Percentiles rank a stretch among this genome's conserved stretches.
These are phyloP conservation scores for Populus tomentosa DNA, from an alignment of 441 rosid species.

Conservation along the genomic window DNA sequence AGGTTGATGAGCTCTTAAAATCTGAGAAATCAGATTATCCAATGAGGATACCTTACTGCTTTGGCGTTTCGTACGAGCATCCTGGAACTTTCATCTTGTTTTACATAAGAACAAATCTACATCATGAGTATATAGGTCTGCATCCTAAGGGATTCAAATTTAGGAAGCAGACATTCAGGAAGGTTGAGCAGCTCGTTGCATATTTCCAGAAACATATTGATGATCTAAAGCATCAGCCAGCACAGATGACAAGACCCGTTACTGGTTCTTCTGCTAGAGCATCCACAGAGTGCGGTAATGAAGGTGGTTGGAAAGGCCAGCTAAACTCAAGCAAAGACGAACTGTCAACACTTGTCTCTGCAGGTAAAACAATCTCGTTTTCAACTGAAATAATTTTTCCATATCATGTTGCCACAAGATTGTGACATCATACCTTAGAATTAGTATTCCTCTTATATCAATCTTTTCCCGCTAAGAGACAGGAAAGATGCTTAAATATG, in stretches of 20 bases:
- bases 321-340: not conserved
- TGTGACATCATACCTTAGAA: no score
- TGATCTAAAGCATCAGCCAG: conserved; percentile 50
- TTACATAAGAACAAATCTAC: conserved; percentile 72
- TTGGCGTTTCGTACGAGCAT: conserved; percentile 76
- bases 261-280: conserved; percentile 24
- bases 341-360: not conserved
- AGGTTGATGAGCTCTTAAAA: conserved; percentile 65
- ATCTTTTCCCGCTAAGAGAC: no score
- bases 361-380: not conserved
- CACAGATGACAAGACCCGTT: conserved; percentile 59
- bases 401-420: no score
- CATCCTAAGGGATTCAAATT: conserved; percentile 88
- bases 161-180: conserved; percentile 75
- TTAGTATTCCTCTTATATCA: no score
- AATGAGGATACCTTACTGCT: conserved; percentile 67
- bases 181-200: conserved; percentile 70
- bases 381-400: no score
- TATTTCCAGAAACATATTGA: conserved; percentile 85
- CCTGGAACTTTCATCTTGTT: conserved; percentile 82
- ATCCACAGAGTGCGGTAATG: conserved; percentile 25
- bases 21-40: conserved; percentile 68
- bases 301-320: conserved; percentile 30
- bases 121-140: conserved; percentile 75
- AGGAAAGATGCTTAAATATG: no score